Percentiles rank a stretch among this genome's conserved stretches.
Conservation (phyloP, 441 rosid genomes). For the Populus hybrid region DNA sequence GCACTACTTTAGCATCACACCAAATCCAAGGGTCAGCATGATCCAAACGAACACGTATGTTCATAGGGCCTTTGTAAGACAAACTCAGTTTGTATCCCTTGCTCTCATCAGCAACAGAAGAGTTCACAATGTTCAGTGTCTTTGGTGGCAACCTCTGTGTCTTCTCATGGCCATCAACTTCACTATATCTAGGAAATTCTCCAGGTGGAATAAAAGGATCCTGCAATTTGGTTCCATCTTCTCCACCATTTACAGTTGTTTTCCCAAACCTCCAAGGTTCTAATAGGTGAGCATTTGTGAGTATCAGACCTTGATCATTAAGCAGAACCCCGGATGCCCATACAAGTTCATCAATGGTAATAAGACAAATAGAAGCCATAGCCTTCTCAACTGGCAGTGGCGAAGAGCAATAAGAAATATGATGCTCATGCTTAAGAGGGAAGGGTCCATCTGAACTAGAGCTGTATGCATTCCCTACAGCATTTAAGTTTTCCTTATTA, state of each 20-base stretch:
- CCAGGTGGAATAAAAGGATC: conserved; percentile 23
- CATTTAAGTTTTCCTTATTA: conserved; percentile 42
- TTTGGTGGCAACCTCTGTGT: conserved; percentile 19
- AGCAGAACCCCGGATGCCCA: conserved; percentile 98
- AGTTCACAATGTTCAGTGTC: conserved; percentile 16
- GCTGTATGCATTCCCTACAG: conserved; percentile 37
- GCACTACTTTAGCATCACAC: conserved; percentile 71
- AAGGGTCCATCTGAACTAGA: conserved; percentile 26
- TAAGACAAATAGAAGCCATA: conserved; percentile 74
- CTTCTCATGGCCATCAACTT: conserved; percentile 28
- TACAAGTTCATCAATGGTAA: conserved; percentile 63
- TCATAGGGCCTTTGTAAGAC: conserved; percentile 35
- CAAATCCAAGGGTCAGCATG: conserved; percentile 73
- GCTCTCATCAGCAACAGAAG: conserved; percentile 26
- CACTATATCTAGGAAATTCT: conserved; percentile 26
- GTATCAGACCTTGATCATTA: conserved; percentile 71
- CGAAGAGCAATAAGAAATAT: conserved; percentile 20
- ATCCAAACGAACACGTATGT: conserved; percentile 67
- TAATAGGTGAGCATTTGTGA: conserved; percentile 92
- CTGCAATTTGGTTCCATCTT: conserved; percentile 21
- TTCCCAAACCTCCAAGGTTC: conserved; percentile 98
- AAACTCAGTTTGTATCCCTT: conserved; percentile 35
- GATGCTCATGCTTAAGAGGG: conserved; percentile 16
- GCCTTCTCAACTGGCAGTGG: conserved; percentile 54
- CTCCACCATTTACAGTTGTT: conserved; percentile 44